Base-by-base conservation (phyloP, 2,329 filamentous ascomycete species). In the Pezicula rhizophila region DNA sequence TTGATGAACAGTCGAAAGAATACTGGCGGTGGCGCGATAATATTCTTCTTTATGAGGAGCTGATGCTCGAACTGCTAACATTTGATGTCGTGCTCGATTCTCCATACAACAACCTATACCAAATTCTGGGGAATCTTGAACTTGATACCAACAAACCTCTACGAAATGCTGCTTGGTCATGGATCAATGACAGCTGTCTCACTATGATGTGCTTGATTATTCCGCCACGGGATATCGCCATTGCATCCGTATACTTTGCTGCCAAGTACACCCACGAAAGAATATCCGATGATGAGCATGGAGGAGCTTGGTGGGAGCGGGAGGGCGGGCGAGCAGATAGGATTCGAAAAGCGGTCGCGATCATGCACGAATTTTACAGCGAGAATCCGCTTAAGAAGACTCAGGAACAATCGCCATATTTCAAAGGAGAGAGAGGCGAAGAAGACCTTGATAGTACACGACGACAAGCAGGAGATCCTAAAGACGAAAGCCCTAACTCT, bases 11-110 rank as follows among this genome's bases (percentile, higher is more conserved):
- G 67, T 95, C 87, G 58, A 97, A 96, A 64, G 93, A 99, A 64
- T 99, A 93, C 66, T 99, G 93, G 93, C 82, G 87, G 62, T 99
- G 93, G 93, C 82, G 90, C 52, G 93, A 99, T 64, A 93, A 86
- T 50, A 95, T 99, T 49, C 73, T 97, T 12, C 85, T 87, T 56
- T 89, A 95, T 63, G 93, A 99, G 69, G 93, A 97, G 65, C 74
- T 92, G 39, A 86, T 99, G 72, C 78, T 99, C 14, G 93, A 97
- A 66, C 82, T 83, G 41, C 75, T 99, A 15, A 97, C 91, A 52
- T 99, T 99, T 66, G 93, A 99, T 65, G 75, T 99, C 41, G 89
- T 91, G 67, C 76, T 96, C 25, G 87, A 95, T 57, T 88, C 90
- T 52, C 92, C 93, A 0, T 93, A 97, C 66, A 83, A 85, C 50